These are phyloP conservation scores for Plasmodium gallinaceum DNA, from an alignment of 169 alveolate genomes.

Conservation along the genomic window DNA sequence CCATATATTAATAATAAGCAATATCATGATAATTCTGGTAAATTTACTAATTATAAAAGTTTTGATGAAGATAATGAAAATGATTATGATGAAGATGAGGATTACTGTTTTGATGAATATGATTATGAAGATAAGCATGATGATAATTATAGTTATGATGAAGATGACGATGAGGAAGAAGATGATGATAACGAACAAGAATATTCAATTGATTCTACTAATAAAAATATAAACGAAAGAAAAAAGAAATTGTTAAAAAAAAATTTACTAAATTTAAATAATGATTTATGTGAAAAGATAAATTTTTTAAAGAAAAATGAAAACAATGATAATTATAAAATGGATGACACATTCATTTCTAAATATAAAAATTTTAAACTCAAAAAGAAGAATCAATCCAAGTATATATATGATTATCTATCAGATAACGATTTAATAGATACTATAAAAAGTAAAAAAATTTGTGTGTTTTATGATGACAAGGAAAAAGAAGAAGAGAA, in stretches of 20 bases:
- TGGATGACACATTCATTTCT: constrained; percentile 19
- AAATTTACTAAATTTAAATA: background rate
- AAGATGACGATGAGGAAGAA: background rate
- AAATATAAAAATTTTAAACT: constrained; percentile 14
- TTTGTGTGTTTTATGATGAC: constrained; percentile 67
- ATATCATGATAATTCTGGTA: background rate
- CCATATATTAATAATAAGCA: background rate
- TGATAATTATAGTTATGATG: background rate
- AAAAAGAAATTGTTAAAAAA: background rate
- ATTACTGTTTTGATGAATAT: background rate
- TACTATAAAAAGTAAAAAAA: constrained; percentile 74
- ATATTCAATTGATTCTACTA: background rate
- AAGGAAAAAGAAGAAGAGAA: constrained; percentile 76
- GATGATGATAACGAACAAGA: background rate
- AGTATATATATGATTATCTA: constrained; percentile 65
- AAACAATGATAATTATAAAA: background rate
- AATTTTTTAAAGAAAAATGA: background rate
- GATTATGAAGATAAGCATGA: background rate
- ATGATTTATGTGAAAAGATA: constrained; percentile 2
- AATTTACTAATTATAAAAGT: background rate
- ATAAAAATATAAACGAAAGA: background rate
- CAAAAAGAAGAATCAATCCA: constrained; percentile 15
- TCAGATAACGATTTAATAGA: constrained; percentile 64
- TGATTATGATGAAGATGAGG: background rate
- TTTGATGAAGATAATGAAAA: background rate